phyloP scores from a whole-genome alignment of 2,329 filamentous ascomycete genomes.

The Aureobasidium zeae region DNA sequence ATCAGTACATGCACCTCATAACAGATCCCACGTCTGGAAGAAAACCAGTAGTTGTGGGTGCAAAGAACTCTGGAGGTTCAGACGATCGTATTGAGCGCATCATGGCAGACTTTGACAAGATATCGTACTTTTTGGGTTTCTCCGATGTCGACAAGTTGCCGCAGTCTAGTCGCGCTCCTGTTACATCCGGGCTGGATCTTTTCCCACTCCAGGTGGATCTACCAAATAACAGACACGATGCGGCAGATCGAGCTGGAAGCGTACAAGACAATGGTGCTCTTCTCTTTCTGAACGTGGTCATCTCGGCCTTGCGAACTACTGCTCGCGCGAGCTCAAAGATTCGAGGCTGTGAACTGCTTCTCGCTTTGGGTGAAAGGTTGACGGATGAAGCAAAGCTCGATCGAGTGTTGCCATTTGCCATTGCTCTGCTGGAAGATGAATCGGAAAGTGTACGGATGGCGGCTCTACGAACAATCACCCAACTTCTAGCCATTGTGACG shows the following conservation, averaged over 20 bases:
- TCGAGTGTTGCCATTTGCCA: constrained; percentile 80
- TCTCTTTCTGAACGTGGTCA: constrained; percentile 82
- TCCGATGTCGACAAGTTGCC: constrained; percentile 20
- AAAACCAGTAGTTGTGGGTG: constrained; percentile 56
- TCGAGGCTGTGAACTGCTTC: constrained; percentile 78
- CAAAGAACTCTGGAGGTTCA: constrained; percentile 69
- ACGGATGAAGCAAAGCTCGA: constrained; percentile 96
- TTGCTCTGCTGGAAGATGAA: constrained; percentile 71
- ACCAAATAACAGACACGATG: constrained; percentile 67
- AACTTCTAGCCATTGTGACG: constrained; percentile 75
- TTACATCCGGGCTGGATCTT: constrained; percentile 47
- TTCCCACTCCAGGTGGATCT: constrained; percentile 81
- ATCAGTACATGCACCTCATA: constrained; percentile 94
- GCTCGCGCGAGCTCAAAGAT: constrained; percentile 79
- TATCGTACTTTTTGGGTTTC: constrained; percentile 76
- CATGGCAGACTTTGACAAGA: constrained; percentile 94
- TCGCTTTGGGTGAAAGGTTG: constrained; percentile 82
- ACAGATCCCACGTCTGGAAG: constrained; percentile 81
- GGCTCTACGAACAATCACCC: constrained; percentile 76
- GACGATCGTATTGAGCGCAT: constrained; percentile 92
- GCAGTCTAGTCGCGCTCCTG: constrained; percentile 19
- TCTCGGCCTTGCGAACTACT: constrained; percentile 80
- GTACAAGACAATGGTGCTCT: constrained; percentile 75
- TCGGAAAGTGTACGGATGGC: constrained; percentile 77
- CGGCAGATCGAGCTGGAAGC: constrained; percentile 46